Percentiles rank a stretch among this genome's conserved stretches.
phyloP scores from a whole-genome alignment of 176 grass and related monocot species.

The Thalia dealbata region DNA sequence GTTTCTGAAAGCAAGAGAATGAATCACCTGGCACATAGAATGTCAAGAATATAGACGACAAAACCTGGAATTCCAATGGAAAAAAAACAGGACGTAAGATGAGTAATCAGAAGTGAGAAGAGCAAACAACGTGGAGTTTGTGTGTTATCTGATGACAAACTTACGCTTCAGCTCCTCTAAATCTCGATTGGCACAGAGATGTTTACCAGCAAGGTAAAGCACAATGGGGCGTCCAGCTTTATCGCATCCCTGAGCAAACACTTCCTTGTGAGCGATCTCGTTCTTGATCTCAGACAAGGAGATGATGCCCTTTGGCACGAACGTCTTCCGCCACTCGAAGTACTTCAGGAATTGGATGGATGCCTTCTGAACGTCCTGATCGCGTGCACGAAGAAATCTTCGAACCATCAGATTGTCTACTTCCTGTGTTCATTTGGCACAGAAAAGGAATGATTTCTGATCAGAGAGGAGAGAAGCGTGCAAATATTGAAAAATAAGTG shows the following conservation, averaged over 20 bases:
- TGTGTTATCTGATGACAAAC: not conserved
- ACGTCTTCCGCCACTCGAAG: conserved; percentile 19
- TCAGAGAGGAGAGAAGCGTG: too few species aligned
- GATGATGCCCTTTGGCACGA: conserved; percentile 20
- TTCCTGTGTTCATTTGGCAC: conserved; percentile 10
- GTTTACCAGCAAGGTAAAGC: conserved; percentile 19
- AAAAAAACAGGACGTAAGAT: not conserved
- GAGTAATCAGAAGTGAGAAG: not conserved
- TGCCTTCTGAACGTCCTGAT: conserved; percentile 22
- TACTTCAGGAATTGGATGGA: conserved; percentile 19
- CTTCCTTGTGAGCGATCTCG: conserved; percentile 25
- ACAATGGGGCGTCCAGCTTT: conserved; percentile 20
- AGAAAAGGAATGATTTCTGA: not conserved
- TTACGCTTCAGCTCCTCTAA: conserved; percentile 29
- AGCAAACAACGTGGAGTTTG: not conserved
- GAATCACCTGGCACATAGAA: conserved; percentile 30
- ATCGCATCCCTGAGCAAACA: conserved; percentile 29
- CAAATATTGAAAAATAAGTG: too few species aligned
- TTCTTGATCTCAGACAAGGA: conserved; percentile 30
- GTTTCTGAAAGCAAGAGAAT: not conserved
- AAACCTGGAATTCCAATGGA: conserved; percentile 22
- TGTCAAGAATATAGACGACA: conserved; percentile 26
- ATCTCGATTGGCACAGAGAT: conserved; percentile 17
- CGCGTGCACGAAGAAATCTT: conserved; percentile 33
- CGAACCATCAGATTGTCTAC: conserved; percentile 17